These are phyloP conservation scores for Kwoniella pini DNA, from an alignment of 768 basidiomycete genomes.

Conservation along the genomic window DNA sequence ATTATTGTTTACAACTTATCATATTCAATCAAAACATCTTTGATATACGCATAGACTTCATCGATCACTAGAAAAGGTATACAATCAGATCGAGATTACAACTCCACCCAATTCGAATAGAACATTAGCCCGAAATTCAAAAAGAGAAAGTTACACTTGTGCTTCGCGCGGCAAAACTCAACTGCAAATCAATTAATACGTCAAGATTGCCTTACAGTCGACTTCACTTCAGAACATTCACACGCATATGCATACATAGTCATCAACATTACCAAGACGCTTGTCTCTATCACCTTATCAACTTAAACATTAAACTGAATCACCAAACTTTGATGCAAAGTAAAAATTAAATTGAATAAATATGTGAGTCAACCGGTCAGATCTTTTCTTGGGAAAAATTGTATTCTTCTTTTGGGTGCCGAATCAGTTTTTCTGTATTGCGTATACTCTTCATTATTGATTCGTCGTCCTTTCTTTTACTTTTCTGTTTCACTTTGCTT, in stretches of 20 bases:
- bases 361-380: constrained; percentile 1
- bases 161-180: neutral
- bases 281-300: neutral
- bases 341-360: constrained; percentile 2
- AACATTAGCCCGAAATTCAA: no score
- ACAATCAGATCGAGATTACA: no score
- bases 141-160: neutral
- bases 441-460: neutral
- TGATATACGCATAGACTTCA: no score
- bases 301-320: neutral
- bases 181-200: neutral
- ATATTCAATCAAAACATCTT: no score
- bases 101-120: no score
- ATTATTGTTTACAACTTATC: no score
- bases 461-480: no score
- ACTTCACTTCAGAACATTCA: neutral
- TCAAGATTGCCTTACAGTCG: neutral
- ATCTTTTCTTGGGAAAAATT: neutral
- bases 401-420: neutral
- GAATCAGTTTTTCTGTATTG: neutral
- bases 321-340: neutral
- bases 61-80: no score
- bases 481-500: no score
- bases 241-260: neutral
- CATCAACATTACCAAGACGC: neutral